Evolutionary conservation across 495 filamentous ascomycete species (phyloP), one percentile per base, ranked within the genome.

Genomic region (Penicillium robsamsonii): DNA sequence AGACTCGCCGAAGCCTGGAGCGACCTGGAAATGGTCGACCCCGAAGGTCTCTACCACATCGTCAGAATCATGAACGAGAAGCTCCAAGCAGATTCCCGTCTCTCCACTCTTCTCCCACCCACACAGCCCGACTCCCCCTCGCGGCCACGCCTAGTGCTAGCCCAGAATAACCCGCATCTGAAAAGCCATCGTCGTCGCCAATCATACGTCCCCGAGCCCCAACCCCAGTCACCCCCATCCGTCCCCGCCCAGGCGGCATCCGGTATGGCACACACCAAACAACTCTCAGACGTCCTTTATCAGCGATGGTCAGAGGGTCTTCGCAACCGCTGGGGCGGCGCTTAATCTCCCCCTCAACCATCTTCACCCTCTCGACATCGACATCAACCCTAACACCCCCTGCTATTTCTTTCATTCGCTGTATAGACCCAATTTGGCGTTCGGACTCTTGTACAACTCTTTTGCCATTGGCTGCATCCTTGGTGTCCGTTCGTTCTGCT

Each of bases 221-320:
- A 59, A 22, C 59, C 65, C 31, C 71, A 70, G 53, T 62, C 72
- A 9, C 64, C 72, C 50, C 62, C 69, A 30, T 60, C 71, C 13
- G 75, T 73, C 43, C 78, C 79, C 6, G 74, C 73, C 15, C 75
- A 79, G 52, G 62, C 81, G 22, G 75, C 81, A 44, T 79, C 85
- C 5, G 92, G 91, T 4, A 92, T 96, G 91, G 91, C 96, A 67
- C 91, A 96, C 69, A 89, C 88, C 53, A 91, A 90, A 65, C 84
- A 92, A 68, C 74, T 98, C 25, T 88, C 89, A 11, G 92, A 97
- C 73, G 87, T 96, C 27, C 81, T 98, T 18, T 97, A 96, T 72
- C 78, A 84, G 41, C 82, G 93, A 22, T 98, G 94, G 94, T 80
- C 88, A 1, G 90, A 95, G 57, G 92, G 90, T 13, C 71, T 97